Percentiles rank a stretch among this genome's conserved stretches.
Evolutionary conservation across 2,329 filamentous ascomycete species (phyloP).

Genomic region (Fusarium ambrosium): DNA sequence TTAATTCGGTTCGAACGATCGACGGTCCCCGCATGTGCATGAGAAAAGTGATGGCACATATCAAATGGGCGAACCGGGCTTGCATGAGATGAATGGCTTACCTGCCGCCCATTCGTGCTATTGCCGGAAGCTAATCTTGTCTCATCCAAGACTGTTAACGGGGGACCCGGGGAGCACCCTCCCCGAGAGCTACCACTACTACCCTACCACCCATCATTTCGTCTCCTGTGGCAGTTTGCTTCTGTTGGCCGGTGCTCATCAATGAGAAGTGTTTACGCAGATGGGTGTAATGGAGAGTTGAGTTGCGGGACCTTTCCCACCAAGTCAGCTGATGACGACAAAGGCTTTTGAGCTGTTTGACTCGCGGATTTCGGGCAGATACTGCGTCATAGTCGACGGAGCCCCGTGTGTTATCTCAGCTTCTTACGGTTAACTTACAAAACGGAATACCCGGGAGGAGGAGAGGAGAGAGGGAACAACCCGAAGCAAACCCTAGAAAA

Average conservation of each 20-base stretch:
- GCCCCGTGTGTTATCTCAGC: background rate
- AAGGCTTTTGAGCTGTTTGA: slow-evolving; percentile 6
- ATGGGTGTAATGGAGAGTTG: slow-evolving; percentile 13
- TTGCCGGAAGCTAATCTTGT: slow-evolving; percentile 3
- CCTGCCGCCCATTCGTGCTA: background rate
- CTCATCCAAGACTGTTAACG: background rate
- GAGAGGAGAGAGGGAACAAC: background rate
- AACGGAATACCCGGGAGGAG: background rate
- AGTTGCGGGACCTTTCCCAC: background rate
- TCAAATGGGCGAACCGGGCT: slow-evolving; percentile 7
- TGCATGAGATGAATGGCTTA: slow-evolving; percentile 2
- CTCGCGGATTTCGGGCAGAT: background rate
- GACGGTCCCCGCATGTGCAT: slow-evolving; percentile 12
- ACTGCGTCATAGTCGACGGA: slow-evolving; percentile 17
- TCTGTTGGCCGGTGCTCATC: background rate
- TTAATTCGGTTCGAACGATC: slow-evolving; percentile 11
- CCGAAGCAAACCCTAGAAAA: background rate
- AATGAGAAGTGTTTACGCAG: slow-evolving; percentile 7
- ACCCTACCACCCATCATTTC: background rate
- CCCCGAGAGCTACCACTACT: background rate
- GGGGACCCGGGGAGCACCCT: background rate
- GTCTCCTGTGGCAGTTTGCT: background rate
- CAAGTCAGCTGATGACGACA: slow-evolving; percentile 11
- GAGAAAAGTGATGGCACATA: background rate
- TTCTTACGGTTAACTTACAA: slow-evolving; percentile 9